Base-by-base conservation (phyloP, 1,284 basidiomycete genomes). In the Chalciporus piperatoides region DNA sequence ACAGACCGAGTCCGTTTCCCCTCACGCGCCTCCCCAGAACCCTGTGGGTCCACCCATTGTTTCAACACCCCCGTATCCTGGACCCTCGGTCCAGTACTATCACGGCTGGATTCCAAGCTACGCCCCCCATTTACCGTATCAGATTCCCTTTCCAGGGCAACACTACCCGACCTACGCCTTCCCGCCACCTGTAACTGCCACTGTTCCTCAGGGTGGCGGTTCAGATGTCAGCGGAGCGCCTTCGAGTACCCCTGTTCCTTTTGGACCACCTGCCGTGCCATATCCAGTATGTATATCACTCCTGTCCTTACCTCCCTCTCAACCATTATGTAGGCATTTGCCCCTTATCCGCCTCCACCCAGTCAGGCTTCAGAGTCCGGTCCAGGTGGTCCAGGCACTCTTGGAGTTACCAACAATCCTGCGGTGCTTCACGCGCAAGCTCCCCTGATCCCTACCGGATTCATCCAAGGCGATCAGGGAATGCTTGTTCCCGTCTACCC, bases 401-500 rank as follows among this genome's bases (percentile, higher is more conserved):
- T 52, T n/a, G 41, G 56, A 52, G 28, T 56, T 32, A 28, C 44
- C 62, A 63, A 39, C 33, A 57, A 58, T 45, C 56, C 68, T 30
- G 58, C 60, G 30, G 56, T 59, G 6, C 44, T 65, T 46, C 63
- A 65, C 36, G 53, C 66, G 27, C 80, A 82, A 61, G 77, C 83
- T 11, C 83, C 86, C 25, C 67, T 87, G 12, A 69, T 76, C 35
- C 80, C 86, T 2, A 79, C 82, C 0, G 83, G 84, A 3, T 89
- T 88, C 59, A 78, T 86, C 48, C 84, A 86, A 54, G 80, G 82
- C 43, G 82, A 86, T 47, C 81, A 84, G 47, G 84, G 85, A 4
- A 77, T 78, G 19, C 71, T 88, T 15, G 78, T 86, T 45, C 78
- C 86, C 14, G 76, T 86, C 24, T 89, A 89, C 63, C 80, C 79